Evolutionary conservation across 2,329 filamentous ascomycete genomes (phyloP), one percentile per base, ranked within the genome.

Genomic region (Aspergillus ochraceoroseus): DNA sequence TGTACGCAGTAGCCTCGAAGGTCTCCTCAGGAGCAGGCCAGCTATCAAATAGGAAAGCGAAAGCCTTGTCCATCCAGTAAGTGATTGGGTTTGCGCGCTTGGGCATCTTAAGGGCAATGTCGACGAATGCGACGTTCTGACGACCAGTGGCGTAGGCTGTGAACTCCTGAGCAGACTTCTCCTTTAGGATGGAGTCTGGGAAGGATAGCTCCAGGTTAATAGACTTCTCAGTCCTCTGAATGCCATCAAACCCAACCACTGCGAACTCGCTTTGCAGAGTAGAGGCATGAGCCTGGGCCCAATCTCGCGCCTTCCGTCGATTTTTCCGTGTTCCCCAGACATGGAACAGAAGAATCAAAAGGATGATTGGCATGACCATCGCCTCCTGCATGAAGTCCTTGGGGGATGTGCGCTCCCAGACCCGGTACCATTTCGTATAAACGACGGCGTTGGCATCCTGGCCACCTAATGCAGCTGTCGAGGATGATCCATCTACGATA

Each of bases 401-500:
- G 45, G 83, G 71, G 17, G 81, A 81, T 58, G 89, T 82, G 59
- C 92, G 87, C 76, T 96, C 89, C 76, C 94, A 92, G 47, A 96
- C 74, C 41, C 88, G 87, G 71, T 96, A 98, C 92, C 92, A 98
- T 73, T 87, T 87, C 36, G 88, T 95, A 66, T 84, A 95, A 9
- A 86, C 85, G 17, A 73, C 70, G 29, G 63, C 66, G 30, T 74
- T 72, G 30, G 70, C 71, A 45, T 75, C 73, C 33, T 67, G 64
- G 28, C 67, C 58, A 41, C 64, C 66, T 44, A 74, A 64, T 41
- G 73, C 67, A 43, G 64, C 46, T 11, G 63, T 46, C 46, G 50
- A 47, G 11, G 62, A 58, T 28, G 68, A 55, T 17, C 68, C 63
- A 31, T 69, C 64, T 36, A 70, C 60, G 46, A 73, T 61, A 43